These are phyloP conservation scores for Sporothrix phasma DNA, from an alignment of 2,329 filamentous ascomycete species.

Conservation along the genomic window DNA sequence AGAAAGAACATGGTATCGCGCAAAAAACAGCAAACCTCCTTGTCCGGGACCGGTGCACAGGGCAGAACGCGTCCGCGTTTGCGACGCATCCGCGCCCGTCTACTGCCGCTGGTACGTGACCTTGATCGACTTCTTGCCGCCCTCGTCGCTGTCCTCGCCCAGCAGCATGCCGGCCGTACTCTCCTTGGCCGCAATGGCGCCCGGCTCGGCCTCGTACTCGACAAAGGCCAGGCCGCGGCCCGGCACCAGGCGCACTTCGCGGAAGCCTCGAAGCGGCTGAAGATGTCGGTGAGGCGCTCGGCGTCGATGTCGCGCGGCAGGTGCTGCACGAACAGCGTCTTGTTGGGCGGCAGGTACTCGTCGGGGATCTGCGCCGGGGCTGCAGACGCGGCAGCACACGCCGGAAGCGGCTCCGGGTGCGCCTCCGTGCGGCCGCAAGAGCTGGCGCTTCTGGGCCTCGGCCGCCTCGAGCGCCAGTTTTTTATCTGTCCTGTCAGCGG, in stretches of 20 bases:
- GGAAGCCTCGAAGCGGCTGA: constrained; percentile 85
- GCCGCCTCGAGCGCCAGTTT: constrained; percentile 76
- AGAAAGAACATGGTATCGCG: background rate
- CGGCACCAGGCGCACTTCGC: constrained; percentile 82
- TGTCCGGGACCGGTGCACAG: background rate
- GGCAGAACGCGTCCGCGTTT: no score
- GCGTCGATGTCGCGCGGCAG: constrained; percentile 78
- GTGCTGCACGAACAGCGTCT: constrained; percentile 90
- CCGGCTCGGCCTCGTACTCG: constrained; percentile 84
- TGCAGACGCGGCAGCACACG: constrained; percentile 28
- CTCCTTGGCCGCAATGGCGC: constrained; percentile 89
- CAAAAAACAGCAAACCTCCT: constrained; percentile 2
- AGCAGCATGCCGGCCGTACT: constrained; percentile 77
- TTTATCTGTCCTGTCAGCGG: constrained; percentile 36
- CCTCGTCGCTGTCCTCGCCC: constrained; percentile 40
- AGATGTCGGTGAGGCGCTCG: constrained; percentile 69
- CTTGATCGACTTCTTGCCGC: constrained; percentile 59
- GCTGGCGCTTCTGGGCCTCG: constrained; percentile 61
- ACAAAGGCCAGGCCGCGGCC: constrained; percentile 87
- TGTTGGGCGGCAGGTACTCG: constrained; percentile 95
- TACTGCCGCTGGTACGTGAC: constrained; percentile 94
- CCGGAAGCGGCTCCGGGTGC: constrained; percentile 6
- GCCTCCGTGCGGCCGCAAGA: constrained; percentile 9
- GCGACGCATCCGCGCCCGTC: no score
- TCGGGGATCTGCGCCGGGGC: constrained; percentile 62